Evolutionary conservation across 2,329 filamentous ascomycete species (phyloP).

Genomic region (Xylaria sp.): DNA sequence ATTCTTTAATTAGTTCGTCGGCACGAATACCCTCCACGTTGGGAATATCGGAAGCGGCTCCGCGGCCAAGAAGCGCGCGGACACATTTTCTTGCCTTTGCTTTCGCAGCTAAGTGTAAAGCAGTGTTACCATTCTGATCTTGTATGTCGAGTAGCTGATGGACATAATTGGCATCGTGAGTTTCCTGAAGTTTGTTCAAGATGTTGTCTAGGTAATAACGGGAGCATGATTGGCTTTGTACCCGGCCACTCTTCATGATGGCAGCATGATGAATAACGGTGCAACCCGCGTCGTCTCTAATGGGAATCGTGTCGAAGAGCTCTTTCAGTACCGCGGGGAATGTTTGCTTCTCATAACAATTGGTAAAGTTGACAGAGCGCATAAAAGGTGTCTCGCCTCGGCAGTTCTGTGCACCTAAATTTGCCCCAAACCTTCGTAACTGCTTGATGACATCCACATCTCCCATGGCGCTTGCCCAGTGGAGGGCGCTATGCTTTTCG

Average conservation of each 20-base stretch:
- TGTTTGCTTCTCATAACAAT: constrained; percentile 92
- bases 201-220: constrained; percentile 94
- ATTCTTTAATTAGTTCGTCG: constrained; percentile 81
- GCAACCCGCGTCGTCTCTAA: constrained; percentile 80
- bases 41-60: constrained; percentile 82
- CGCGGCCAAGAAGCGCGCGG: constrained; percentile 78
- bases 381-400: constrained; percentile 91
- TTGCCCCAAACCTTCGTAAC: constrained; percentile 82
- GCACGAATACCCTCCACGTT: constrained; percentile 86
- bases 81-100: constrained; percentile 91
- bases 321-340: constrained; percentile 87
- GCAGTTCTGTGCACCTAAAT: constrained; percentile 74
- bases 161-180: constrained; percentile 78
- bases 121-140: constrained; percentile 90
- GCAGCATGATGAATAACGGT: constrained; percentile 96
- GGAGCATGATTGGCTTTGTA: constrained; percentile 86
- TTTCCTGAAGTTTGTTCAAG: constrained; percentile 84
- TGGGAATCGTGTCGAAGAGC: constrained; percentile 82
- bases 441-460: constrained; percentile 92
- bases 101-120: constrained; percentile 77
- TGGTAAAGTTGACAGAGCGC: constrained; percentile 94
- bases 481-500: constrained; percentile 89
- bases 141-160: constrained; percentile 82
- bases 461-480: constrained; percentile 98
- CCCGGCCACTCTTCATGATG: constrained; percentile 82